Evolutionary conservation across 331 rosid species (phyloP), one percentile per base, ranked within the genome.

Genomic region (Quercus phellos): DNA sequence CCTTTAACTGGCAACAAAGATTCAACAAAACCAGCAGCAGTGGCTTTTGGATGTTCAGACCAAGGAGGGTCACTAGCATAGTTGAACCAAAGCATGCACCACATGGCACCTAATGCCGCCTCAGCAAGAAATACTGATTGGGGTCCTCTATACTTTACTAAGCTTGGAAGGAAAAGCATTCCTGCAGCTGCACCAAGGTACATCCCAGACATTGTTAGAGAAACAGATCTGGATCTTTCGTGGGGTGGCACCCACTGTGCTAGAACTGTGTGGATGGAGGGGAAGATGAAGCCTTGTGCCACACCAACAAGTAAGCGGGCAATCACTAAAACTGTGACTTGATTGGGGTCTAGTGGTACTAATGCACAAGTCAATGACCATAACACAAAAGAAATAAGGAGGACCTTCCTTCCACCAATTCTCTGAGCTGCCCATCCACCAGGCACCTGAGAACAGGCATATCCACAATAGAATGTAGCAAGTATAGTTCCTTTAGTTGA

Each of bases 211-310:
- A 97, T 95, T 0, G 98, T 93, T 11, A 92, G 89, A 50, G 99
- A 95, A 86, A 95, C 98, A 4, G 98, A 95, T 84, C 99, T 78
- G 68, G 98, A 95, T 80, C 98, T 82, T 69, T 95, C 99, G 50
- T 95, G 98, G n/a, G 98, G 97, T 13, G 97, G 99, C 56, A 95
- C 99, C 99, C 99, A 95, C 78, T 91, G 99, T 0, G 99, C 99
- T 6, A 95, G 84, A 80, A 95, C 99, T 0, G 99, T 91, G 86
- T 95, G 98, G 46, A 95, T 93, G 4, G 99, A 95, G 63, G 98
- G 99, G 78, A 95, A 95, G 54, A 95, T 95, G 43, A 95, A 95
- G 0, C 99, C 99, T 70, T 95, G 99, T 1, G 98, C 91, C 5
- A 95, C 93, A 55, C 98, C 99, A 54, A 95, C 99, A 66, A 95